Base-by-base conservation (phyloP, 2,329 filamentous ascomycete genomes). In the Trichoderma sp. region DNA sequence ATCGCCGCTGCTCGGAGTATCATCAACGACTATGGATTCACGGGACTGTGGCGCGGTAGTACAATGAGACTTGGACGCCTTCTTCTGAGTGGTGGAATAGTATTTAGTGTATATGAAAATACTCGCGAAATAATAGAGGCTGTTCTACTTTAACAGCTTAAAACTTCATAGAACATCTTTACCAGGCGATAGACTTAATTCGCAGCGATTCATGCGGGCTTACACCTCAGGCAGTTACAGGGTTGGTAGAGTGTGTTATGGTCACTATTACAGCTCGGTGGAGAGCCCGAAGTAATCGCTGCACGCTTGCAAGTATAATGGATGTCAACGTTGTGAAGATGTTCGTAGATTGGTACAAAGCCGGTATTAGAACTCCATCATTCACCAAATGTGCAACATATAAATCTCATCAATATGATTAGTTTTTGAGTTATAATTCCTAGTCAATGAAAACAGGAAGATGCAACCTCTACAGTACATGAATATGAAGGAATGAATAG, bases 91-190 rank as follows among this genome's bases (percentile, higher is more conserved):
- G 45, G 45, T 21, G 18, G 45, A 50, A 50, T 50, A 50, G 45
- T 50, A 21, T 50, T 50, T n/a, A 50, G 3, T 9, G 45, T 50
- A 50, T 50, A 50, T 21, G 45, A 50, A 50, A 50, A 50, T n/a
- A 21, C 45, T n/a, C n/a, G 45, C 18, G 45, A 16, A 50, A 50
- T 50, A 3, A n/a, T 50, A 21, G 45, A 50, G 45, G 45, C 18
- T 21, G 9, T 21, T n/a, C 18, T 38, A 38, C 35, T 6, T 38
- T 11, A 50, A 50, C 18, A 5, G 45, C 45, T 89, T 92, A 89
- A 86, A 8, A 18, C 14, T 41, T 8, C 8, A 18, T 18, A 41
- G 16, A 41, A 18, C 38, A 41, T 18, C 1, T 0, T 41, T 41
- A 41, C 16, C 3, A 41, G 6, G 38, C 16, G 38, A 41, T 41